These are phyloP conservation scores for Exsudoporus floridanus DNA, from an alignment of 1,284 basidiomycete species.

Conservation along the genomic window DNA sequence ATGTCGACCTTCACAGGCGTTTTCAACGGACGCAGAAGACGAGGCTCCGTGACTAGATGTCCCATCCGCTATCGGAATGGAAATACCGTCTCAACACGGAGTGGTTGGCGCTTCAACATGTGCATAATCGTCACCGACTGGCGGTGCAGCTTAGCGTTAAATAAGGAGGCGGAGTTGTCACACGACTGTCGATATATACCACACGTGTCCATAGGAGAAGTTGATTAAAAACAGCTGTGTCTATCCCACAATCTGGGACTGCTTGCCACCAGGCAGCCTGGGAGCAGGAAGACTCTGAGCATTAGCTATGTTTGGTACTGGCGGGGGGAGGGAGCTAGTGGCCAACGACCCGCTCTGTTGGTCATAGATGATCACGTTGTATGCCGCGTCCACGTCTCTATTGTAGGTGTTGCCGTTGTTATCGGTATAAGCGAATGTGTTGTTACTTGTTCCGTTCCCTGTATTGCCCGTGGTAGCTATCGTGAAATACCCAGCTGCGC, in stretches of 20 bases:
- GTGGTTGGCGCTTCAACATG: conserved; percentile 45
- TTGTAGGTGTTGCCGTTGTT: conserved; percentile 59
- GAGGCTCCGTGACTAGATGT: conserved; percentile 6
- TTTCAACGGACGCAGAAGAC: conserved; percentile 34
- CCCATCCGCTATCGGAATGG: conserved; percentile 6
- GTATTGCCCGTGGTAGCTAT: conserved; percentile 39
- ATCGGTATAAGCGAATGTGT: conserved; percentile 64
- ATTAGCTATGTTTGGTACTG: neutral
- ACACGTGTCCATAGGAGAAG: conserved; percentile 4
- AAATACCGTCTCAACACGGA: conserved; percentile 40
- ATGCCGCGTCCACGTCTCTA: conserved; percentile 57
- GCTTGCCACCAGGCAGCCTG: conserved; percentile 45
- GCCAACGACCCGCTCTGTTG: conserved; percentile 57
- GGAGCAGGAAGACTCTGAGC: conserved; percentile 24
- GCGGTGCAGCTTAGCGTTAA: conserved; percentile 19
- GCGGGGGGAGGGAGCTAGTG: conserved; percentile 2
- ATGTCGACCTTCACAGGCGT: conserved; percentile 11
- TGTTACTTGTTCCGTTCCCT: conserved; percentile 69
- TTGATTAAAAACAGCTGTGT: neutral
- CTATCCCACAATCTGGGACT: conserved; percentile 4
- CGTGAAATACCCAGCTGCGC: conserved; percentile 55
- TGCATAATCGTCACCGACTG: conserved; percentile 20
- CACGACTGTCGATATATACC: conserved; percentile 14
- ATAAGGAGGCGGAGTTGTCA: neutral
- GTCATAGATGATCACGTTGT: conserved; percentile 62